A percentile compares a stretch with the other conserved stretches of the same genome.
Conservation (phyloP, 352 stramenopile genomes). For the Blastocystis sp. region DNA sequence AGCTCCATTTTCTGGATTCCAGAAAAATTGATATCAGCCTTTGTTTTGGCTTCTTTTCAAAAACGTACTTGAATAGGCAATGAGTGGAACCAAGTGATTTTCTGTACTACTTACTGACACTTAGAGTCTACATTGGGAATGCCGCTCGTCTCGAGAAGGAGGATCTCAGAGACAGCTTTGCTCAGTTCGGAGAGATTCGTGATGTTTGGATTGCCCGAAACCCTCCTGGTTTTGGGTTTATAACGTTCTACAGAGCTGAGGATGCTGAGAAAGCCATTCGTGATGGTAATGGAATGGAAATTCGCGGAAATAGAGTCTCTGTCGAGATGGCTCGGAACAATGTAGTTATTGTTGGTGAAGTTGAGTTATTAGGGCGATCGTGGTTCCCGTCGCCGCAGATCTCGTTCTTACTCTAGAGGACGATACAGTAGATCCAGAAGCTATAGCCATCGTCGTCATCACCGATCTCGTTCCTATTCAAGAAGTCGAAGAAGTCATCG, state of each 20-base stretch:
- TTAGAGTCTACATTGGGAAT: constrained; percentile 62
- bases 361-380: not conserved
- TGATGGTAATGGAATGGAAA: constrained; percentile 69
- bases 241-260: constrained; percentile 70
- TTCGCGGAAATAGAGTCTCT: constrained; percentile 60
- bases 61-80: not conserved
- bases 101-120: not conserved
- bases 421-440: constrained; percentile 7
- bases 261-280: constrained; percentile 69
- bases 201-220: constrained; percentile 72
- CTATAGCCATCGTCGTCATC: constrained; percentile 46
- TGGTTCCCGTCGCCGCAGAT: not conserved
- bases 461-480: constrained; percentile 30
- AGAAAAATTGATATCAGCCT: not conserved
- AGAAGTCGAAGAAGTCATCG: constrained; percentile 56
- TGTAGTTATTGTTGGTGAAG: not conserved
- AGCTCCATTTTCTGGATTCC: not conserved
- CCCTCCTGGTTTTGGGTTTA: constrained; percentile 71
- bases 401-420: constrained; percentile 8
- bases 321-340: constrained; percentile 25
- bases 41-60: constrained; percentile 4
- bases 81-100: constrained; percentile 40
- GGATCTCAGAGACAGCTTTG: constrained; percentile 70
- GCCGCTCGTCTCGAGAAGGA: constrained; percentile 35
- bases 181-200: constrained; percentile 70